Percentiles rank a stretch among this genome's conserved stretches.
Evolutionary conservation across 805 yeast species (phyloP).

Genomic region (Cyberlindnera subsufficiens): DNA sequence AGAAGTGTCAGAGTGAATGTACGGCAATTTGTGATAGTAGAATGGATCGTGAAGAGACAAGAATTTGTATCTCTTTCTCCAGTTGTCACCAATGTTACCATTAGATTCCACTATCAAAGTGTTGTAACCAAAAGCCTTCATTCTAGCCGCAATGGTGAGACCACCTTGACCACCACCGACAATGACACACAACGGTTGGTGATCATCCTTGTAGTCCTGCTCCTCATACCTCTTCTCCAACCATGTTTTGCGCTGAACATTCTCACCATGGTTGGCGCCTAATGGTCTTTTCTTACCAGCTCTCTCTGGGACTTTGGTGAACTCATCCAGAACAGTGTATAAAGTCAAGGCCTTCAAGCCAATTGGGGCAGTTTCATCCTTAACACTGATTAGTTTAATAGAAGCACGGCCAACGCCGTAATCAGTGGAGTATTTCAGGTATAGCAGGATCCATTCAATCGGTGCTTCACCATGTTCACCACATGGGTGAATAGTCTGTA

Average conservation of each 20-base stretch:
- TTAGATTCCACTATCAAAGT: slow-evolving; percentile 34
- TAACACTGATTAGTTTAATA: slow-evolving; percentile 27
- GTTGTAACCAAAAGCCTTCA: slow-evolving; percentile 35
- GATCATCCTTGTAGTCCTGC: slow-evolving; percentile 25
- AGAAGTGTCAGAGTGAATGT: slow-evolving; percentile 33
- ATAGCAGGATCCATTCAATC: slow-evolving; percentile 31
- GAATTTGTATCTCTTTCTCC: slow-evolving; percentile 41
- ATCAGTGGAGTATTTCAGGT: slow-evolving; percentile 25
- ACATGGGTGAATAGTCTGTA: slow-evolving; percentile 25
- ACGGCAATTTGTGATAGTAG: slow-evolving; percentile 37
- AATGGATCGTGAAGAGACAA: slow-evolving; percentile 41
- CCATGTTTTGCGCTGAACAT: slow-evolving; percentile 33
- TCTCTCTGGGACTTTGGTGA: slow-evolving; percentile 28
- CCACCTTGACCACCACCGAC: slow-evolving; percentile 47
- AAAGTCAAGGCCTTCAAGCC: slow-evolving; percentile 29
- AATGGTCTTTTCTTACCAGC: slow-evolving; percentile 27
- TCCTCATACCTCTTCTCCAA: slow-evolving; percentile 28
- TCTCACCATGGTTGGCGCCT: slow-evolving; percentile 36
- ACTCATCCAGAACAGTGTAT: slow-evolving; percentile 30
- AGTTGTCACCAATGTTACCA: slow-evolving; percentile 37
- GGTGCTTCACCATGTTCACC: slow-evolving; percentile 22
- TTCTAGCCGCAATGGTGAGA: slow-evolving; percentile 35
- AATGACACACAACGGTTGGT: slow-evolving; percentile 37
- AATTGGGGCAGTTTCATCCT: slow-evolving; percentile 22
- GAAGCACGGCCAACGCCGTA: slow-evolving; percentile 31